These are phyloP conservation scores for Prunus yedoensis DNA, from an alignment of 331 rosid species.

Conservation along the genomic window DNA sequence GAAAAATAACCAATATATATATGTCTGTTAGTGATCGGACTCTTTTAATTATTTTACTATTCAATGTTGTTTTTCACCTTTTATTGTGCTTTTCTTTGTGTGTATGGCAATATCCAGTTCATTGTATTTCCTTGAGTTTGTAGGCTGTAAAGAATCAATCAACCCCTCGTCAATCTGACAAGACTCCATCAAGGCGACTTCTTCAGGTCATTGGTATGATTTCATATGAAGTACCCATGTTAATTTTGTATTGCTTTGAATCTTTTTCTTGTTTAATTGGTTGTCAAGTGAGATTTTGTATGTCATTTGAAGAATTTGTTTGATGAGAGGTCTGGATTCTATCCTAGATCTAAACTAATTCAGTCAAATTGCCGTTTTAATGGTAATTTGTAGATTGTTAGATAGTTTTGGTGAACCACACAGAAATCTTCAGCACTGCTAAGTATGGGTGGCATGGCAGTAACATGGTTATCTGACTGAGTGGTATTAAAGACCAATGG, in stretches of 20 bases:
- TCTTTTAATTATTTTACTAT: background rate
- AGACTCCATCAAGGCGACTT: conserved; percentile 59
- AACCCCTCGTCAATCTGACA: conserved; percentile 63
- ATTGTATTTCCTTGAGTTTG: conserved; percentile 25
- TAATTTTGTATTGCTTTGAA: background rate
- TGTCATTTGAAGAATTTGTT: background rate
- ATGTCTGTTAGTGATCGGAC: background rate
- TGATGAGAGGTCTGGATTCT: background rate
- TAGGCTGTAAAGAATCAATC: conserved; percentile 73
- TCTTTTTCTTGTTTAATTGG: background rate
- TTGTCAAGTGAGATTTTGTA: background rate
- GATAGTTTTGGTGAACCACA: background rate
- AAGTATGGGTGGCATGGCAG: background rate
- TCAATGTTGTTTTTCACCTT: conserved; percentile 12
- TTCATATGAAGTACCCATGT: conserved; percentile 14
- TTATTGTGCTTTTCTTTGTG: conserved; percentile 16
- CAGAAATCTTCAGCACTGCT: background rate
- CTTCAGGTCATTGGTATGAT: conserved; percentile 94
- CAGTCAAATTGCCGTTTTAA: background rate
- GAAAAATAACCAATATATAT: background rate
- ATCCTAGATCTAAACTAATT: background rate
- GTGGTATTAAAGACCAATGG: background rate
- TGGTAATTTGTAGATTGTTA: background rate
- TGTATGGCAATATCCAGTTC: conserved; percentile 24
- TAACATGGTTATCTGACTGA: background rate